These are phyloP conservation scores for Neonectria magnoliae DNA, from an alignment of 2,329 filamentous ascomycete species.

Conservation along the genomic window DNA sequence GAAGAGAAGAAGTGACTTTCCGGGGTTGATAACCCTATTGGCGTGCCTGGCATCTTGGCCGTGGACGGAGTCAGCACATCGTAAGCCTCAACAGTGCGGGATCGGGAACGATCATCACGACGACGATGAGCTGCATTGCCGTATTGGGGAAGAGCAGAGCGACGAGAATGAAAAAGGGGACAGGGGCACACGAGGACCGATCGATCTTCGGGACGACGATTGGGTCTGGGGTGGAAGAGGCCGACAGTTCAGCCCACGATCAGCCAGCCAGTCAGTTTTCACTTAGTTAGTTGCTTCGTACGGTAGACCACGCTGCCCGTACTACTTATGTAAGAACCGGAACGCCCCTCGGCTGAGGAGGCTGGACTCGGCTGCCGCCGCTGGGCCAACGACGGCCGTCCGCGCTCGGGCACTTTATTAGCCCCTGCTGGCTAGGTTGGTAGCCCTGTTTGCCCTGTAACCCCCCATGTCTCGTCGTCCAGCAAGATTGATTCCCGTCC, in stretches of 20 bases:
- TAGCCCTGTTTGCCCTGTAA: not conserved
- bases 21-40: not conserved
- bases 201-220: conserved; percentile 22
- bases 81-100: not conserved
- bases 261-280: not conserved
- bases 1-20: not conserved
- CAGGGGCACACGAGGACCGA: conserved; percentile 7
- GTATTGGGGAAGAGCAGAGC: conserved; percentile 11
- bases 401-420: conserved; percentile 4
- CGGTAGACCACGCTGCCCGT: not conserved
- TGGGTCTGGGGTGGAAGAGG: conserved; percentile 10
- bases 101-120: conserved; percentile 8
- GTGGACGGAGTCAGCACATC: conserved; percentile 2
- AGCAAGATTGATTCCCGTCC: not conserved
- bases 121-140: conserved; percentile 13
- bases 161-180: not conserved
- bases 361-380: conserved; percentile 18
- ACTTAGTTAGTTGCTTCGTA: no score
- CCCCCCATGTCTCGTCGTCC: not conserved
- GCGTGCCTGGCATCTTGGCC: not conserved
- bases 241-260: conserved; percentile 2
- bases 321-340: no score
- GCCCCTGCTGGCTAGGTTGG: conserved; percentile 1
- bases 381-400: conserved; percentile 18
- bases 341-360: not conserved